phyloP scores from a whole-genome alignment of 306 rosid genomes.

The Dalbergia cochinchinensis region DNA sequence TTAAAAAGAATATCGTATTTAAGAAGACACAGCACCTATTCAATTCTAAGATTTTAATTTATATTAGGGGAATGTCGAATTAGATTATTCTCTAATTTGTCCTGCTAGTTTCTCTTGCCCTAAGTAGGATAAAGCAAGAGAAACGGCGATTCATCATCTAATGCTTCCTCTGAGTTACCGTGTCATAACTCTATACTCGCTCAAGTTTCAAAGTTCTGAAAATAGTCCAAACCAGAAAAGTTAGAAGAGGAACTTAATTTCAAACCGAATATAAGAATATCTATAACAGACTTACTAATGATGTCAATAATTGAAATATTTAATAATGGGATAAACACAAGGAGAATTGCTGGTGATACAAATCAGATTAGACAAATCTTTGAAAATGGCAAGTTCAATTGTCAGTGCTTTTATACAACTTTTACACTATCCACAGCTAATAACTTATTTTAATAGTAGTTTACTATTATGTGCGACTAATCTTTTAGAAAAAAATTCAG shows the following conservation, averaged over 20 bases:
- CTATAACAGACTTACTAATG: not conserved
- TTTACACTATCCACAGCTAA: not conserved
- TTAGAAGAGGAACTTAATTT: not conserved
- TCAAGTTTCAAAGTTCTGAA: not conserved
- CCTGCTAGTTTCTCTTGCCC: no score
- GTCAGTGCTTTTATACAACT: not conserved
- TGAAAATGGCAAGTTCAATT: constrained; percentile 1
- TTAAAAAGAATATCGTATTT: constrained; percentile 7
- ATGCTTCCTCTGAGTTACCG: not conserved
- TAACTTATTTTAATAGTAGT: not conserved
- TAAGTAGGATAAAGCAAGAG: no score
- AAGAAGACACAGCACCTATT: constrained; percentile 5
- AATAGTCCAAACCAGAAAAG: not conserved
- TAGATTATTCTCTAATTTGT: not conserved
- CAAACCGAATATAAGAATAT: not conserved
- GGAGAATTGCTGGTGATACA: not conserved
- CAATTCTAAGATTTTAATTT: constrained; percentile 7
- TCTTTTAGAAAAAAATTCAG: not conserved
- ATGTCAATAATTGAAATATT: not conserved
- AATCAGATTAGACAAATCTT: not conserved
- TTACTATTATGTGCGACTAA: not conserved
- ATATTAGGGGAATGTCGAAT: not conserved
- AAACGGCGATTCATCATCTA: no score
- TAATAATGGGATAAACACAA: not conserved
- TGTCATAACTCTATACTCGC: not conserved